A percentile compares a stretch with the other conserved stretches of the same genome.
phyloP scores from a whole-genome alignment of 2,329 filamentous ascomycete genomes.

The Bipolaris gigantea region DNA sequence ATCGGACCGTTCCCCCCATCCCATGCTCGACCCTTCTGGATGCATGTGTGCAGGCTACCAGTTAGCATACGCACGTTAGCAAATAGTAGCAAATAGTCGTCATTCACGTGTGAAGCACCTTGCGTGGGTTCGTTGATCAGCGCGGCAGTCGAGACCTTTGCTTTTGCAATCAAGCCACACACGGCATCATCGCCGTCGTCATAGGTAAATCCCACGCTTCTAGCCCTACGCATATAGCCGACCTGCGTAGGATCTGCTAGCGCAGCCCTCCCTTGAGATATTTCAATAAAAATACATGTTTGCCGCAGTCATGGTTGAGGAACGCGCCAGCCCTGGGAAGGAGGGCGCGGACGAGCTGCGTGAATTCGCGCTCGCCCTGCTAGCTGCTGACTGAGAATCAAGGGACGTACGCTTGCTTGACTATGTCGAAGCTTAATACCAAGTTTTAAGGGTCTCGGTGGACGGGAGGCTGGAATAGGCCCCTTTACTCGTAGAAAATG shows the following conservation, averaged over 20 bases:
- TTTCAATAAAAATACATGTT: slow-evolving; percentile 11
- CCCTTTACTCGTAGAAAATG: neutral
- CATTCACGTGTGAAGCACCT: neutral
- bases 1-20: neutral
- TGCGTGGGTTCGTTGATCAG: neutral
- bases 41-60: neutral
- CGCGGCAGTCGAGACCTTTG: neutral
- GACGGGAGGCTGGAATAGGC: neutral
- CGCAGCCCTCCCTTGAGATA: slow-evolving; percentile 10
- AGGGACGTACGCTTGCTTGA: neutral
- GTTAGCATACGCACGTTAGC: neutral
- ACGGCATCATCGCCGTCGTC: slow-evolving; percentile 7
- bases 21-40: neutral
- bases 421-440: neutral
- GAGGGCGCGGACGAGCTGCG: slow-evolving; percentile 10
- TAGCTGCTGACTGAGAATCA: slow-evolving; percentile 1
- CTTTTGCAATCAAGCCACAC: slow-evolving; percentile 1
- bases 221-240: slow-evolving; percentile 8
- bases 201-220: slow-evolving; percentile 8
- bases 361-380: neutral
- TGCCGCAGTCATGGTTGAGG: slow-evolving; percentile 12
- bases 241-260: slow-evolving; percentile 7
- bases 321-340: slow-evolving; percentile 17
- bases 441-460: slow-evolving; percentile 4
- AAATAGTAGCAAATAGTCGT: neutral